Evolutionary conservation across 2,329 filamentous ascomycete genomes (phyloP), one percentile per base, ranked within the genome.

Genomic region (Venturia asperata): DNA sequence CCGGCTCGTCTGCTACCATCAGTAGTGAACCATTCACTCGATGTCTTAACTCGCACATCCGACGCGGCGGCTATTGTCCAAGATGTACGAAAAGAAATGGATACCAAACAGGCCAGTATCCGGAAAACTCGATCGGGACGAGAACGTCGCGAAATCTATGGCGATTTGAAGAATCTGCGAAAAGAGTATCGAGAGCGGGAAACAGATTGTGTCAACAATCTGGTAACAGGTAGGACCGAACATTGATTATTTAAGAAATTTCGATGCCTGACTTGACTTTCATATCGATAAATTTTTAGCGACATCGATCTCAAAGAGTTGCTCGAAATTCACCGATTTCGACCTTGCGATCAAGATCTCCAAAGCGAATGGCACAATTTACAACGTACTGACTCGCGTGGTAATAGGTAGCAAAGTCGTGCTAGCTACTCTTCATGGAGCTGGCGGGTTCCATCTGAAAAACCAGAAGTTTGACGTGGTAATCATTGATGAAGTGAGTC

Each of bases 401-500:
- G 9, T 21, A 27, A 79, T 81, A 1, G 83, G 85, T 24, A 95
- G 91, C 75, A 91, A 90, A 72, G 92, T 97, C 37, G 91, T 97
- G 4, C 83, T 97, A 19, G 90, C 92, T 0, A 99, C 94, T 2
- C 81, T 99, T 56, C 94, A 99, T 75, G 94, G 94, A 2, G 89
- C 93, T 0, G 94, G 94, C 10, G 90, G 92, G 0, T 88, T 86
- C 70, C 91, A 97, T 76, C 79, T 96, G 41, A 87, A 86, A 67
- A 84, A 87, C 67, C 86, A 95, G 72, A 79, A 85, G 63, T 99
- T 99, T 69, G 94, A 99, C 74, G 89, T 96, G 5, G 90, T 99
- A 37, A 87, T 99, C 67, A 91, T 99, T 65, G 94, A 99, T 72
- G 94, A 99, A 78, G 94, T 92, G 5, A 95, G 90, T 74, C 94